Base-by-base conservation (phyloP, 345 rosid genomes). In the Rhodamnia argentea region DNA sequence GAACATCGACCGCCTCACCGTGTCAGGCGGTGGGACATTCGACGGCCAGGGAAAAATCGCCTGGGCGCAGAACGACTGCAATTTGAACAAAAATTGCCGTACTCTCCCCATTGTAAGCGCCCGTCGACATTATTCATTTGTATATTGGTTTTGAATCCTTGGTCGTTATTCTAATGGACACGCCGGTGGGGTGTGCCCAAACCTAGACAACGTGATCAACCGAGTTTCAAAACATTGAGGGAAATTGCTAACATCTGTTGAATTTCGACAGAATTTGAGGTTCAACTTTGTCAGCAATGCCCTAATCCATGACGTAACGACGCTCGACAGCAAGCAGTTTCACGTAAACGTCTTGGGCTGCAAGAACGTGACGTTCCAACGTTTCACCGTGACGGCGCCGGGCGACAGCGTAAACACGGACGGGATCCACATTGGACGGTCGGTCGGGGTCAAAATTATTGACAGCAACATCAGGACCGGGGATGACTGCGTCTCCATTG, bases 341-440 rank as follows among this genome's bases (percentile, higher is more conserved):
- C 95, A 93, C 52, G 57, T 90, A 0, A 91, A 89, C 84, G 89
- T 92, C 24, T 2, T 92, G 12, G 90, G 95, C 6, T 85, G 89
- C 85, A 85, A 83, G 44, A 91, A 92, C 88, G 5, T 91, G 9
- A 89, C 88, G 5, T 89, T 94, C 84, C 29, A 37, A 26, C 87
- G 50, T 55, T 58, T 92, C 47, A 89, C 86, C 10, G 56, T 93
- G 85, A 60, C 32, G 0, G 92, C 95, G 18, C 93, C 92, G 0
- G 94, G 54, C 4, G 83, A 88, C 0, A 92, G 96, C 55, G 82
- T 57, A 23, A 93, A 94, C 94, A 94, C 95, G 4, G 96, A 92
- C n/a, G 95, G 97, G 16, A 94, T 94, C 83, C 97, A 94, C 85
- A 87, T 93, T 7, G 97, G 93, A 8, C 59, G 90, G 82, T 88